Conservation (phyloP, 148 eudicot genomes). For the Fagopyrum homotropicum region DNA sequence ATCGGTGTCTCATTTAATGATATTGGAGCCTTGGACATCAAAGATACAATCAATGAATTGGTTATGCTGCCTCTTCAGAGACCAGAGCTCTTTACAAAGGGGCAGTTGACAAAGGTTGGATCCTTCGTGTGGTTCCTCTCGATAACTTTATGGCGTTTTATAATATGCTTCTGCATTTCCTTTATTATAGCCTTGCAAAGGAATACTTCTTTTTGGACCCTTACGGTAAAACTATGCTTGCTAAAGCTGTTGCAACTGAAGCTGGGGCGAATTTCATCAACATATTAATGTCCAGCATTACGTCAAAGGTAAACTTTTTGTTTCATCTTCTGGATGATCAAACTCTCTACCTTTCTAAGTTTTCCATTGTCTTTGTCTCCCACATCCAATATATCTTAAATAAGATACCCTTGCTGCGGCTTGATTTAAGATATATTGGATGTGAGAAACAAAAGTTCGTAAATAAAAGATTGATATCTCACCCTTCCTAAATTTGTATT, state of each 20-base stretch:
- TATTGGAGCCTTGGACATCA: conserved; percentile 82
- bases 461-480: no score
- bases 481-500: no score
- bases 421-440: no score
- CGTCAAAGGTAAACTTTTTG: no score
- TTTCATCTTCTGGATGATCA: no score
- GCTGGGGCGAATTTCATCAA: no score
- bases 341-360: no score
- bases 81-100: conserved; percentile 77
- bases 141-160: neutral
- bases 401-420: no score
- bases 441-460: no score
- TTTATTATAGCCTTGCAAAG: conserved; percentile 75
- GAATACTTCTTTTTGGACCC: conserved; percentile 82
- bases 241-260: conserved; percentile 92
- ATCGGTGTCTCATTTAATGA: conserved; percentile 83
- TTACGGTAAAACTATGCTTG: conserved; percentile 96
- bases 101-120: conserved; percentile 76
- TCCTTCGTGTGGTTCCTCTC: neutral
- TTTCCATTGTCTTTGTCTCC: no score
- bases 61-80: conserved; percentile 90
- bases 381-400: no score
- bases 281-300: no score
- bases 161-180: neutral
- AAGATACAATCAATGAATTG: conserved; percentile 73